A percentile compares a stretch with the other conserved stretches of the same genome.
These are phyloP conservation scores for Entomortierella parvispora DNA, from an alignment of 192 early-diverging fungal genomes.

Conservation along the genomic window DNA sequence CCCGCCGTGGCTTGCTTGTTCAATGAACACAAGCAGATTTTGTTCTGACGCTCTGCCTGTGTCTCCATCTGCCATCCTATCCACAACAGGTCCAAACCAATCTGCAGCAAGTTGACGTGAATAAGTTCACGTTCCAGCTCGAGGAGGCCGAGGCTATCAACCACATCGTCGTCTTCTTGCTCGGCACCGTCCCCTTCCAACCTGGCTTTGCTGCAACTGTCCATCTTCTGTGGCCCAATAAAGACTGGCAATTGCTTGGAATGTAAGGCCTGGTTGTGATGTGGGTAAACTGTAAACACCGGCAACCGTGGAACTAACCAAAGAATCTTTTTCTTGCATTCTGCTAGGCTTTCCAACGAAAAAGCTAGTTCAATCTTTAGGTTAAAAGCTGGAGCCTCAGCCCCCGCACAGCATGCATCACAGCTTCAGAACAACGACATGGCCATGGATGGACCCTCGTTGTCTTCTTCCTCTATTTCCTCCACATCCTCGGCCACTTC, in stretches of 20 bases:
- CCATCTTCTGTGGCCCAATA: conserved; percentile 90
- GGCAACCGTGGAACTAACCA: not conserved
- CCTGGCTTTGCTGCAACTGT: conserved; percentile 93
- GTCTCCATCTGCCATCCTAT: not conserved
- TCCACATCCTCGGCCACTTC: conserved; percentile 7
- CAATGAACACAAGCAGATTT: too few relatives aligned
- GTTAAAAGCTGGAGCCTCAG: conserved; percentile 50
- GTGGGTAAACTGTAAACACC: not conserved
- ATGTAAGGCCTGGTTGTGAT: conserved; percentile 53
- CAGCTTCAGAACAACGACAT: conserved; percentile 20
- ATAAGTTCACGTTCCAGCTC: conserved; percentile 92
- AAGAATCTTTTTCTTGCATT: not conserved
- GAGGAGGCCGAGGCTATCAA: conserved; percentile 88
- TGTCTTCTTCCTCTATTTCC: not conserved
- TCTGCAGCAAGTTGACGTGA: conserved; percentile 86
- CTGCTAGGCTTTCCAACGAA: conserved; percentile 76
- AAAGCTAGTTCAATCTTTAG: conserved; percentile 88
- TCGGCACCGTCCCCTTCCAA: conserved; percentile 88
- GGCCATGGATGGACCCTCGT: conserved; percentile 37
- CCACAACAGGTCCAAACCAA: conserved; percentile 86
- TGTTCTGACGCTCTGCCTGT: too few relatives aligned
- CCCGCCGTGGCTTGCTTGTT: too few relatives aligned
- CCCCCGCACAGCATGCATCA: not conserved
- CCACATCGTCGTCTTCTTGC: conserved; percentile 94
- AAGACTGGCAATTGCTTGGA: conserved; percentile 81